phyloP scores from a whole-genome alignment of 2,329 filamentous ascomycete genomes.

The Pestalotiopsis sp. region DNA sequence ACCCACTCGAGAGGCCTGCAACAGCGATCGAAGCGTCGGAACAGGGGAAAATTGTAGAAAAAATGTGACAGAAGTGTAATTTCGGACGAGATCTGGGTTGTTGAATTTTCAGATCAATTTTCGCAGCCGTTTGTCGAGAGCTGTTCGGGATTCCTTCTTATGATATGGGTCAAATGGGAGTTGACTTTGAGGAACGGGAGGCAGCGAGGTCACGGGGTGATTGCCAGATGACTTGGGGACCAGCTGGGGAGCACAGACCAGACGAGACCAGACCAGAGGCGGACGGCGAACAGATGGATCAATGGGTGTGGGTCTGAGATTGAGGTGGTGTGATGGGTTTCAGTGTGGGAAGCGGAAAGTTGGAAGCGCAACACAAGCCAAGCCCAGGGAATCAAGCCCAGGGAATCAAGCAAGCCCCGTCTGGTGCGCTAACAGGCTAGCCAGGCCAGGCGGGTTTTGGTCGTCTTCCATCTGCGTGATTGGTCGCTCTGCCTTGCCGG shows the following conservation, averaged over 20 bases:
- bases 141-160: neutral
- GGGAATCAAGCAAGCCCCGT: neutral
- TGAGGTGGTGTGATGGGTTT: conserved; percentile 5
- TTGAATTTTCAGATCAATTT: neutral
- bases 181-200: conserved; percentile 11
- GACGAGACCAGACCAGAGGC: neutral
- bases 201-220: conserved; percentile 15
- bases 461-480: conserved; percentile 1
- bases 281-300: neutral
- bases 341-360: conserved; percentile 1
- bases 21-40: neutral
- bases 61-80: neutral
- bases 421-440: neutral
- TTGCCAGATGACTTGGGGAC: conserved; percentile 13
- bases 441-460: neutral
- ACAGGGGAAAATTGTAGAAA: neutral
- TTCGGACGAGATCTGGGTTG: neutral
- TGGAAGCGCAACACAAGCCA: too few species aligned
- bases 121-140: neutral
- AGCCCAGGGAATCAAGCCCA: neutral
- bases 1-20: neutral
- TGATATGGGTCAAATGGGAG: conserved; percentile 4
- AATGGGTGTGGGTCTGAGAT: neutral
- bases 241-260: conserved; percentile 12
- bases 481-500: conserved; percentile 5